These are phyloP conservation scores for Euphorbia tirucalli DNA, from an alignment of 345 rosid genomes.

Conservation along the genomic window DNA sequence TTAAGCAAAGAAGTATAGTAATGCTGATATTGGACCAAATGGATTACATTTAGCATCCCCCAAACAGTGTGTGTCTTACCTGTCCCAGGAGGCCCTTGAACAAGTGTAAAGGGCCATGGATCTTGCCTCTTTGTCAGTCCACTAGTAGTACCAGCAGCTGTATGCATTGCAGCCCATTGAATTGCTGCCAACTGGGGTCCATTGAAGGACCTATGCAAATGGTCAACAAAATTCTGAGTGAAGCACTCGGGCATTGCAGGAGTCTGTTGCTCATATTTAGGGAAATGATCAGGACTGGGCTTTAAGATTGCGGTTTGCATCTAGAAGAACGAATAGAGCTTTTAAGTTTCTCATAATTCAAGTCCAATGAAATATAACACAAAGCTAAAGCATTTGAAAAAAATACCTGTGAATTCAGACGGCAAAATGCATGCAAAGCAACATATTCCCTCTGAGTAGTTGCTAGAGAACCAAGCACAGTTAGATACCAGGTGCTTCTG, in stretches of 20 bases:
- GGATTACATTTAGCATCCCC: conserved; percentile 99
- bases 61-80: conserved; percentile 99
- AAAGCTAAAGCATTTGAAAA: neutral
- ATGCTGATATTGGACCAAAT: conserved; percentile 98
- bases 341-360: conserved; percentile 21
- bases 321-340: conserved; percentile 33
- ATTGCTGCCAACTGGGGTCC: conserved; percentile 93
- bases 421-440: conserved; percentile 97
- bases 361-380: conserved; percentile 19
- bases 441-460: conserved; percentile 98
- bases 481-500: conserved; percentile 77
- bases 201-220: conserved; percentile 78
- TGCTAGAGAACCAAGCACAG: conserved; percentile 98
- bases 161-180: conserved; percentile 98
- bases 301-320: conserved; percentile 94
- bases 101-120: conserved; percentile 99
- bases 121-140: conserved; percentile 78
- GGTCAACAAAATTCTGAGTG: conserved; percentile 74
- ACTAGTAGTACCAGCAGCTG: conserved; percentile 98
- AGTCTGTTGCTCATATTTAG: conserved; percentile 82
- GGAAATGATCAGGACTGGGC: conserved; percentile 92
- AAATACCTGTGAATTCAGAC: conserved; percentile 86
- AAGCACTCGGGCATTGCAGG: conserved; percentile 97
- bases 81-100: conserved; percentile 99
- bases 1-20: conserved; percentile 92